A percentile compares a stretch with the other conserved stretches of the same genome.
phyloP scores from a whole-genome alignment of 805 yeast species.

The Candida suzukii region DNA sequence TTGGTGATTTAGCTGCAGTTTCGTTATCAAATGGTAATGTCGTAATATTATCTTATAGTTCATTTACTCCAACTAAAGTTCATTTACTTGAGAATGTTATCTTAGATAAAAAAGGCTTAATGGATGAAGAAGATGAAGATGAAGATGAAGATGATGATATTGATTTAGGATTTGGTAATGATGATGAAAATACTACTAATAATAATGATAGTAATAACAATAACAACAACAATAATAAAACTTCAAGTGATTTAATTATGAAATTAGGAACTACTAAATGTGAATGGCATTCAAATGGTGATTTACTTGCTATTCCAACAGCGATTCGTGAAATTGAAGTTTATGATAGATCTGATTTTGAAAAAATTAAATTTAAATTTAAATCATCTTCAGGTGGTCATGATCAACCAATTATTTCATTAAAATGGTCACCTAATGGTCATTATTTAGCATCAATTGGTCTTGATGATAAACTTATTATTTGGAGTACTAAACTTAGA shows the following conservation, averaged over 20 bases:
- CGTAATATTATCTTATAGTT: conserved; percentile 45
- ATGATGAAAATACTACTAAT: too few relatives aligned
- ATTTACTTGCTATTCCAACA: conserved; percentile 61
- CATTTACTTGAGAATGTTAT: conserved; percentile 36
- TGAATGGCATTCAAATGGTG: conserved; percentile 70
- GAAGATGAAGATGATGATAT: conserved; percentile 20
- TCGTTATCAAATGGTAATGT: conserved; percentile 56
- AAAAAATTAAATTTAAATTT: conserved; percentile 10
- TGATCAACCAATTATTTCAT: conserved; percentile 34
- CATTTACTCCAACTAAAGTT: conserved; percentile 46
- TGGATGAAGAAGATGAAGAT: conserved; percentile 22
- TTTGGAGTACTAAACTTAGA: conserved; percentile 47
- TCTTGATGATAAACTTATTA: conserved; percentile 38
- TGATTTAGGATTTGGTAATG: neutral
- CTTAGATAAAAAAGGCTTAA: conserved; percentile 25
- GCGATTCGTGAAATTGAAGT: conserved; percentile 39
- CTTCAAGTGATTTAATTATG: conserved; percentile 5
- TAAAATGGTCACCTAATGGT: conserved; percentile 59
- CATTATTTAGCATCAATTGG: conserved; percentile 53
- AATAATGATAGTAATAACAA: conserved; percentile 5
- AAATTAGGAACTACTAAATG: conserved; percentile 36
- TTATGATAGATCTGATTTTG: conserved; percentile 32
- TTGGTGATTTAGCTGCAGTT: conserved; percentile 50
- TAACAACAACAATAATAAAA: conserved; percentile 32
- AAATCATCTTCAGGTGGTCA: conserved; percentile 20